Evolutionary conservation across 306 rosid genomes (phyloP).

Genomic region (Pyrus betulifolia): DNA sequence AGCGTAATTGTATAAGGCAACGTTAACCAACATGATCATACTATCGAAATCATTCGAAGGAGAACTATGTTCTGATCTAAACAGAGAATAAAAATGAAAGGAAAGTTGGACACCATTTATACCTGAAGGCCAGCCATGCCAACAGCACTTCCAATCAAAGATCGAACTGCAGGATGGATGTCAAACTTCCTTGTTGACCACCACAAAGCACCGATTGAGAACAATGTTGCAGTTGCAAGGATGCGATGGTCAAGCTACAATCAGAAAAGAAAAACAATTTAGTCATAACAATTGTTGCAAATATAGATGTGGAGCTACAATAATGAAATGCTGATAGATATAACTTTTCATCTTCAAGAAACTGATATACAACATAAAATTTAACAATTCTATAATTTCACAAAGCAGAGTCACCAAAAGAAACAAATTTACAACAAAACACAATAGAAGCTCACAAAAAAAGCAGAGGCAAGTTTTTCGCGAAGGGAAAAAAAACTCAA

Average conservation of each 20-base stretch:
- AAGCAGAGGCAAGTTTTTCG: background rate
- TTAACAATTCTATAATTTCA: background rate
- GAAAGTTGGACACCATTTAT: background rate
- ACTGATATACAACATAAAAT: too few relatives aligned
- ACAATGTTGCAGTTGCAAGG: slow-evolving; percentile 60
- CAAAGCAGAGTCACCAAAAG: background rate
- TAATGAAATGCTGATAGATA: background rate
- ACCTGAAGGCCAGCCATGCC: slow-evolving; percentile 93
- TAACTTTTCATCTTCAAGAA: too few relatives aligned
- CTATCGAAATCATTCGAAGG: background rate
- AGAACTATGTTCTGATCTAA: background rate
- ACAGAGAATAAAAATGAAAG: background rate
- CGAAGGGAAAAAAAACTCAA: background rate
- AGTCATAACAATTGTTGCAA: background rate
- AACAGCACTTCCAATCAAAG: slow-evolving; percentile 44
- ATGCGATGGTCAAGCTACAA: slow-evolving; percentile 25
- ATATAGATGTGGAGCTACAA: background rate
- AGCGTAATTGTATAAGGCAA: background rate
- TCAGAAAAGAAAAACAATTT: background rate
- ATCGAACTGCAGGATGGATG: slow-evolving; percentile 67
- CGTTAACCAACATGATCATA: background rate
- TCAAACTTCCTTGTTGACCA: slow-evolving; percentile 69
- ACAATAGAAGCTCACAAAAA: background rate
- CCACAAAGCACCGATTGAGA: slow-evolving; percentile 62
- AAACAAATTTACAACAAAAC: background rate